Evolutionary conservation across 306 rosid genomes (phyloP), one percentile per base, ranked within the genome.

Genomic region (Glycine latifolia): DNA sequence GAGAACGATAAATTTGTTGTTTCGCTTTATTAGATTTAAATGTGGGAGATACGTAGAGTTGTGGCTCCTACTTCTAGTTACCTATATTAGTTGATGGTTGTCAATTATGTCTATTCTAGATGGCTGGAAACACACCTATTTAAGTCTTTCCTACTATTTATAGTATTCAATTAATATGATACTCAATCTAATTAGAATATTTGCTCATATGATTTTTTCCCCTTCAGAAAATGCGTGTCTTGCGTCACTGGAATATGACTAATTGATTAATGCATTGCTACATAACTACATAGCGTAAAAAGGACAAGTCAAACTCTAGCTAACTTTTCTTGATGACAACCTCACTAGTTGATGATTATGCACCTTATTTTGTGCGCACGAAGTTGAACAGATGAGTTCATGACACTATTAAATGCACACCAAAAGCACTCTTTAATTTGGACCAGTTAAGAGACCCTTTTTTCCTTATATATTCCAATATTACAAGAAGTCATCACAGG

Each of bases 231-330:
- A 71, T 55, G 37, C 49, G 67, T 35, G 58, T 52, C 71, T 69
- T 69, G 39, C 65, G 72, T 68, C 75, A 70, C 81, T 67, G 20
- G 41, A 87, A 85, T 58, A 20, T 58, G 70, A 52, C 82, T 76
- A 82, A 54, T 65, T 50, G 79, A 67, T 71, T 74, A 73, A 84
- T 67, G 35, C 84, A 43, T 68, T 77, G 79, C 61, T 33, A 43
- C 54, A 73, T 67, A 77, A 79, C 78, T 74, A 12, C 58, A 17
- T 62, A 53, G 72, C 85, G 81, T 71, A 83, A 53, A 75, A 71
- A 53, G 75, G 59, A 74, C 37, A 82, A 74, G 89, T 86, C 91
- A 89, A 87, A 88, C 81, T 85, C 48, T 59, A 73, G 77, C 80
- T 76, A 78, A 71, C 78, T 48, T 89, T 73, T 82, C 47, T 47